Percentiles rank a stretch among this genome's conserved stretches.
These are phyloP conservation scores for Fusarium mundagurra DNA, from an alignment of 2,329 filamentous ascomycete species.

Conservation along the genomic window DNA sequence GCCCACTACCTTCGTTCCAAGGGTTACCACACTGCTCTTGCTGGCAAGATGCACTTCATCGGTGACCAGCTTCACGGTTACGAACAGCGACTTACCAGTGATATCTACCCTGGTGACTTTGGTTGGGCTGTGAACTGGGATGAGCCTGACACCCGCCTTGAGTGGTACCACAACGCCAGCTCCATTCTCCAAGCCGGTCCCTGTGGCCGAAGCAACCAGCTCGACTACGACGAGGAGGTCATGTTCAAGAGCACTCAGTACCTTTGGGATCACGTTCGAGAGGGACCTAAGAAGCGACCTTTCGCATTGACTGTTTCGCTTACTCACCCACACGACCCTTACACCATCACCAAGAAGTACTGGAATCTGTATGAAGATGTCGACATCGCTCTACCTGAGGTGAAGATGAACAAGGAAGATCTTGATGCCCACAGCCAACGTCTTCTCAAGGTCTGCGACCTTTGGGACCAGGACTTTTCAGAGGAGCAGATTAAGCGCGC, in stretches of 20 bases:
- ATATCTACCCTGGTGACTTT: conserved; percentile 95
- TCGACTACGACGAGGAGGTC: conserved; percentile 96
- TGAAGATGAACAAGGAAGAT: conserved; percentile 80
- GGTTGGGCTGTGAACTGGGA: conserved; percentile 98
- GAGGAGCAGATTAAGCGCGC: conserved; percentile 88
- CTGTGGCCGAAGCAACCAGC: conserved; percentile 91
- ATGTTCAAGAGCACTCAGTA: conserved; percentile 93
- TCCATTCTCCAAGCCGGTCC: conserved; percentile 90
- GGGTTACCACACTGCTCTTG: conserved; percentile 89
- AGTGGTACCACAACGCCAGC: conserved; percentile 97
- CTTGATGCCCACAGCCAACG: conserved; percentile 90
- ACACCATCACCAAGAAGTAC: conserved; percentile 92
- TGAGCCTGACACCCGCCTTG: conserved; percentile 82
- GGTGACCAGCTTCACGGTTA: conserved; percentile 95
- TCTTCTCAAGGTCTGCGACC: conserved; percentile 84
- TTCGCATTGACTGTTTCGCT: conserved; percentile 93
- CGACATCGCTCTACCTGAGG: conserved; percentile 84
- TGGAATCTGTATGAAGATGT: conserved; percentile 93
- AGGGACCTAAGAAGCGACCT: conserved; percentile 76
- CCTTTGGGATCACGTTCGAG: conserved; percentile 88
- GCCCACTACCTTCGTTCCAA: conserved; percentile 87
- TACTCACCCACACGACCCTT: conserved; percentile 94
- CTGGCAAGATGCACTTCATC: conserved; percentile 98
- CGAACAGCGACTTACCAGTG: conserved; percentile 89
- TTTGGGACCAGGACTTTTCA: conserved; percentile 84